Evolutionary conservation across 257 asterid species (phyloP), one percentile per base, ranked within the genome.

Genomic region (Solanum pimpinellifolium): DNA sequence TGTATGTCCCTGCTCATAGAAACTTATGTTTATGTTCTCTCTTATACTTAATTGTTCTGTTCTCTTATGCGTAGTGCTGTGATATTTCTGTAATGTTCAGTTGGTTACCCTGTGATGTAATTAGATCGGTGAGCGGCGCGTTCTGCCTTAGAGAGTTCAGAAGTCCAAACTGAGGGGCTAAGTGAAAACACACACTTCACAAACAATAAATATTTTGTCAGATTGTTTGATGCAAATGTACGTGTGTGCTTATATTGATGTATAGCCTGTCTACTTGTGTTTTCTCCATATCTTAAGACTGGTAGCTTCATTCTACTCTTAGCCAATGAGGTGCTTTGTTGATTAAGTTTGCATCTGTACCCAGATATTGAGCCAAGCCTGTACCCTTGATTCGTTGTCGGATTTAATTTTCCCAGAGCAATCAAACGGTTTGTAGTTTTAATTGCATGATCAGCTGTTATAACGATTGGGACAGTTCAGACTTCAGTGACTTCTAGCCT

Each of bases 1-100:
- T 87, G 99, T 97, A 95, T 49, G 94, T 90, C 74, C 87, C 82
- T 85, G 25, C 31, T 46, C 23, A 11, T 75, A 65, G 27, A 33
- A n/a, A 33, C 74, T 68, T 81, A 39, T 85, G 69, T 41, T 85
- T 39, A 14, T 44, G 44, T 78, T 35, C 23, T 2, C 65, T 47
- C 68, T 42, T 82, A 42, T 31, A 7, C 14, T n/a, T 68, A n/a
- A 25, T 35, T 31, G 23, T 15, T 56, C 37, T 56, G 9, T 75
- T 27, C 49, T 33, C 73, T 82, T 66, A 15, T 42, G 78, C 21
- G 41, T 86, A 29, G 33, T 66, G 29, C n/a, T 31, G 46, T 41
- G 41, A 82, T 77, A 31, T 87, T 21, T 59, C 20, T 62, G 59
- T 6, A 37, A 15, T 82, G 74, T 11, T 31, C 42, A 69, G 11